Evolutionary conservation across 441 rosid species (phyloP), one percentile per base, ranked within the genome.

Genomic region (Adansonia madagascariensis): DNA sequence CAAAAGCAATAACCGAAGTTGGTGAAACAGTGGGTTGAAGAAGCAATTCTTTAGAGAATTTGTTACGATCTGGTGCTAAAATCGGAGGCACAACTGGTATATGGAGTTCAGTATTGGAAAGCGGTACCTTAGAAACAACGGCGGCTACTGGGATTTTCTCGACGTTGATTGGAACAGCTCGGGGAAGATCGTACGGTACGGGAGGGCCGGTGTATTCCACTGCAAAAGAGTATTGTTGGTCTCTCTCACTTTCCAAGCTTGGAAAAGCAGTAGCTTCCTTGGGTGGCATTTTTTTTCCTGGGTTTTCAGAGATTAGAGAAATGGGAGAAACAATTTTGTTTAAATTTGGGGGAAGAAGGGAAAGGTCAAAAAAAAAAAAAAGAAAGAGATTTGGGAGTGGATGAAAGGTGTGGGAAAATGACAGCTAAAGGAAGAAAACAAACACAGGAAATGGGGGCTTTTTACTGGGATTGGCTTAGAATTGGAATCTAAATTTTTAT

Each of bases 161-260:
- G 8, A 89, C 85, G 82, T 95, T 94, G 81, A 95, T 90, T 1
- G 98, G 99, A 74, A 92, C 84, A 6, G 97, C 98, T 47, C 92
- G 93, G n/a, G 99, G 99, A 35, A 95, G 85, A 77, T 91, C 89
- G 85, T 86, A 90, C 46, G 87, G 61, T 71, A 95, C 71, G 43
- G 98, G 99, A 1, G 98, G 99, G 24, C 99, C 99, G 24, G 83
- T 79, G 77, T 95, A 95, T 67, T 94, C 99, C 70, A 90, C 80
- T 1, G 98, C 98, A 31, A 94, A 94, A 3, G 98, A 88, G 84
- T 87, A 92, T 63, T 85, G 89, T 50, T 52, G 46, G 24, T 55
- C 46, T 22, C 62, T 85, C 68, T 80, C 89, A 61, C 86, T 92
- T 68, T 85, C 91, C 1, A 71, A 78, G 64, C 39, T 74, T n/a